Conservation (phyloP, 2,329 filamentous ascomycete species). For the Paraphoma chrysanthemicola region DNA sequence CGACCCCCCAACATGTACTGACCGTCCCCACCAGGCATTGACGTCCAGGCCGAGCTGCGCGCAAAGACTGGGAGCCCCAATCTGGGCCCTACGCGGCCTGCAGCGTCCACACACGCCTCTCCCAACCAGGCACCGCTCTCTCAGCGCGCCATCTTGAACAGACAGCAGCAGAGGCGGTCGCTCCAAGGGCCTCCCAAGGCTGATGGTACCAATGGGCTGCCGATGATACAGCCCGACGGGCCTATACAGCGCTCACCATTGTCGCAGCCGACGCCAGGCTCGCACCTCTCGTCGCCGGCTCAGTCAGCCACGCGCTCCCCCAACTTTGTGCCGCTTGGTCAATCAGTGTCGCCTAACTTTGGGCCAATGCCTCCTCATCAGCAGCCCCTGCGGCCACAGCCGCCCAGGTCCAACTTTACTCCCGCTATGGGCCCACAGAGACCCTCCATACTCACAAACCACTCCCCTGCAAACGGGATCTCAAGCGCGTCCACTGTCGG, state of each 20-base stretch:
- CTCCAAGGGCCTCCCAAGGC: conserved; percentile 78
- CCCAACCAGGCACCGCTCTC: conserved; percentile 69
- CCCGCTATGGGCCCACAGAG: conserved; percentile 51
- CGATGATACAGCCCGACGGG: conserved; percentile 49
- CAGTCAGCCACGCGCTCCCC: conserved; percentile 65
- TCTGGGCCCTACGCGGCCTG: conserved; percentile 67
- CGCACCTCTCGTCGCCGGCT: conserved; percentile 74
- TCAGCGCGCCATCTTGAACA: conserved; percentile 80
- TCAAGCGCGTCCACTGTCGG: conserved; percentile 45
- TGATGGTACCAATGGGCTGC: conserved; percentile 56
- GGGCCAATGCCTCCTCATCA: conserved; percentile 58
- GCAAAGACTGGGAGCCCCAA: conserved; percentile 90
- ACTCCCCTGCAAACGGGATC: conserved; percentile 44
- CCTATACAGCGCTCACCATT: conserved; percentile 69
- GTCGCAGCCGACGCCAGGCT: conserved; percentile 81
- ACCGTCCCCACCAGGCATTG: conserved; percentile 71
- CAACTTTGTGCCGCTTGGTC: conserved; percentile 64
- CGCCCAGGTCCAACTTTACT: conserved; percentile 56
- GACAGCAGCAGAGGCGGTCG: conserved; percentile 76
- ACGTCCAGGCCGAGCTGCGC: conserved; percentile 94
- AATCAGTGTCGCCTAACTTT: conserved; percentile 67
- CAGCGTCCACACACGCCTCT: conserved; percentile 64
- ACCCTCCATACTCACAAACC: conserved; percentile 45
- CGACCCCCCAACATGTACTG: conserved; percentile 19
- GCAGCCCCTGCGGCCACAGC: conserved; percentile 55